Evolutionary conservation across 805 yeast species (phyloP).

Genomic region (Ogataea salicorniae): DNA sequence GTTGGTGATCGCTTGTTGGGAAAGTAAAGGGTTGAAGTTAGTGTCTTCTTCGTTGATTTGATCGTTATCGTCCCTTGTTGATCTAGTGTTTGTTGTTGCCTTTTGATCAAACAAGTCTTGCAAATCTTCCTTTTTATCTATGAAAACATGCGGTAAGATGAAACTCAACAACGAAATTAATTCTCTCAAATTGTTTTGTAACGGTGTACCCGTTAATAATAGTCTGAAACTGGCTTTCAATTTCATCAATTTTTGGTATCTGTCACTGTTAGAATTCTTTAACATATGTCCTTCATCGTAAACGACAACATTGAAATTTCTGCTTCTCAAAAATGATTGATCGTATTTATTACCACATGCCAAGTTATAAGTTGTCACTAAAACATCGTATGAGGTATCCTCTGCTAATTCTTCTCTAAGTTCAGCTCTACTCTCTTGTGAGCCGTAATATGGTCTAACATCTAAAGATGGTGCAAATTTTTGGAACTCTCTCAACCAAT

Average conservation of each 20-base stretch:
- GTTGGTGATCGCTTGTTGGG: slow-evolving; percentile 85
- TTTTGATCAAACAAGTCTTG: slow-evolving; percentile 82
- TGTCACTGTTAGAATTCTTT: slow-evolving; percentile 81
- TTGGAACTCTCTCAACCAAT: slow-evolving; percentile 93
- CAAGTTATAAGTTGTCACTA: slow-evolving; percentile 89
- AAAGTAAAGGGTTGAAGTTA: slow-evolving; percentile 70
- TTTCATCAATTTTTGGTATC: slow-evolving; percentile 83
- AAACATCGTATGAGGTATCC: slow-evolving; percentile 65
- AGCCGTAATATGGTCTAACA: slow-evolving; percentile 93
- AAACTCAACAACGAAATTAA: slow-evolving; percentile 86
- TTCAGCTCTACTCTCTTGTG: slow-evolving; percentile 78
- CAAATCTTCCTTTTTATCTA: slow-evolving; percentile 75
- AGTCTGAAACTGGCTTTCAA: slow-evolving; percentile 79
- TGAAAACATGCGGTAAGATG: slow-evolving; percentile 79
- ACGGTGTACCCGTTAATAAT: slow-evolving; percentile 91
- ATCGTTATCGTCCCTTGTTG: slow-evolving; percentile 25
- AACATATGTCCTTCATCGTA: slow-evolving; percentile 98
- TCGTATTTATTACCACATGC: slow-evolving; percentile 87
- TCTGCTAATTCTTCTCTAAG: slow-evolving; percentile 64
- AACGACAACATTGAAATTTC: slow-evolving; percentile 79
- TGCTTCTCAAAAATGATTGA: slow-evolving; percentile 66
- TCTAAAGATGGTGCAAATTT: slow-evolving; percentile 78
- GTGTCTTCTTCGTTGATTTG: slow-evolving; percentile 34
- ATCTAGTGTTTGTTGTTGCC: slow-evolving; percentile 56
- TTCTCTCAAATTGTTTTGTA: slow-evolving; percentile 89